Evolutionary conservation across 805 yeast species (phyloP), one percentile per base, ranked within the genome.

Genomic region (Candida ascalaphidarum): DNA sequence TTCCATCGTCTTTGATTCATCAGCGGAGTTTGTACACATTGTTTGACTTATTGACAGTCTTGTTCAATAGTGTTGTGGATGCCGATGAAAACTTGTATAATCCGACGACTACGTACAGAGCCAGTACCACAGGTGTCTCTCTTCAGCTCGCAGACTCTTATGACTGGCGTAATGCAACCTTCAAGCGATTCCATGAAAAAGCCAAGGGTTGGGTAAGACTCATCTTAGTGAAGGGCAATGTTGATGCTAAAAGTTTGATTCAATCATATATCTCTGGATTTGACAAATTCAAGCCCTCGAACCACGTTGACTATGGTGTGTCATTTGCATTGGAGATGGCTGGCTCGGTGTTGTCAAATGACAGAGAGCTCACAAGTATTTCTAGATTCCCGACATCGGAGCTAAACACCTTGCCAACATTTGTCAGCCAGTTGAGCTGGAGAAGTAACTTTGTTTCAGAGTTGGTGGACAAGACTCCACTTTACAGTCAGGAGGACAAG

Each of bases 281-380:
- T 13, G 52, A 40, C 19, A 39, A 25, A 28, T 36, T 33, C 24
- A 44, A 35, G 23, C 24, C 37, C n/a, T 47, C 20, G 18, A 32
- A 30, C 16, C 36, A 28, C 5, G 68, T 82, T 23, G 78, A 81
- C 32, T 77, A 70, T 44, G 97, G 97, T 30, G 79, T 86, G 27
- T 78, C 94, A 0, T 83, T 89, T 64, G 97, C 98, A 0, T 59
- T 88, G 33, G 92, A 83, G 39, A 71, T 85, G 77, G 94, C 95
- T 1, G 85, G 92, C 4, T 51, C 71, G 4, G 68, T 84, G 9
- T 56, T 77, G n/a, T 65, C 77, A 12, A 65, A 65, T 17, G 94
- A 84, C 42, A 59, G 77, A 24, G 92, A 81, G 42, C 51, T 78
- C 17, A 66, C 73, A 2, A 67, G 69, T 23, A 59, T 76, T 22